Evolutionary conservation across 495 filamentous ascomycete species (phyloP), one percentile per base, ranked within the genome.

Genomic region (Wilcoxina mikolae): DNA sequence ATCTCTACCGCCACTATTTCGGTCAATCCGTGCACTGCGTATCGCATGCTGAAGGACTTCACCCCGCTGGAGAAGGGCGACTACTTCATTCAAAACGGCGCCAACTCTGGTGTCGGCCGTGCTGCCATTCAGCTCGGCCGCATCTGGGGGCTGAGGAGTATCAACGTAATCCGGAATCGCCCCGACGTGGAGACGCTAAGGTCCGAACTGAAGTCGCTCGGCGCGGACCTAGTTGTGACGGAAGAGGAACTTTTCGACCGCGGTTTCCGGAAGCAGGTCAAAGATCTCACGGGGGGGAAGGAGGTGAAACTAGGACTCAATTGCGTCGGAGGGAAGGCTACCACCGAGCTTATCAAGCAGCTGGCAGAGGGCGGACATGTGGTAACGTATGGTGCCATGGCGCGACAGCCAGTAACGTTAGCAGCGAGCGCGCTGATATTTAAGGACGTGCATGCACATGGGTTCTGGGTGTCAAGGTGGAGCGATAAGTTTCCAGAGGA

Each of bases 21-120:
- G 33, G 85, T 98, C n/a, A 98, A 98, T 65, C 91, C 91, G 3
- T 86, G 85, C 58, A 91, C 86, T 4, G 91, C 89, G 4, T 95
- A 89, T 68, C 76, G 87, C 25, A 90, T 96, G 85, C 74, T 98
- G 56, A 79, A 77, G 55, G 87, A 93, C 66, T 95, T 88, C 65
- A 82, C 78, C 38, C 68, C 75, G 7, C 69, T 76, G 68, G 68
- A 76, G 61, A 78, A 81, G 50, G 84, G 85, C 12, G 77, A 84
- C 29, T 98, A 93, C 93, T 82, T 94, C 56, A 73, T 96, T 31
- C 93, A 98, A 72, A 98, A 98, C 61, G 93, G 91, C 2, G 91
- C 91, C 7, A 98, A 98, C 65, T 82, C 76, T 46, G 93, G 87
- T 1, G 91, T 96, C 22, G 91, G 91, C 3, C 70, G 91, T 28